A percentile compares a stretch with the other conserved stretches of the same genome.
Conservation (phyloP, 2,329 filamentous ascomycete species). For the Fusarium hainanense region DNA sequence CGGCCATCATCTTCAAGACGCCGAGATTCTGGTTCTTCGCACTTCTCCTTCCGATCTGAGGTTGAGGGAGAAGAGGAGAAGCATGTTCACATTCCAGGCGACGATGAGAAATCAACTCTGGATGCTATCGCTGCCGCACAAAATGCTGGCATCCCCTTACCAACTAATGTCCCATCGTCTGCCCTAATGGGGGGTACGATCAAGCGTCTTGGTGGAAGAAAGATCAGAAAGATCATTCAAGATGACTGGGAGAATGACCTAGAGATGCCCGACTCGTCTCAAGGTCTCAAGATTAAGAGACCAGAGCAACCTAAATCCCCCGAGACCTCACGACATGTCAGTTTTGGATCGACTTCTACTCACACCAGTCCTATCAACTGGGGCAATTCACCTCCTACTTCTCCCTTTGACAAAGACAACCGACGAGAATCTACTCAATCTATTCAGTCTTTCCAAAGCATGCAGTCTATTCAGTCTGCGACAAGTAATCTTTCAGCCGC, state of each 20-base stretch:
- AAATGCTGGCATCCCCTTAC: constrained; percentile 90
- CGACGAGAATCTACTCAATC: constrained; percentile 45
- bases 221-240: constrained; percentile 76
- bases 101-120: constrained; percentile 84
- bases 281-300: constrained; percentile 72
- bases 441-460: constrained; percentile 25
- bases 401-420: constrained; percentile 43
- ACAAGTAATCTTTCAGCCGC: constrained; percentile 56
- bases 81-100: constrained; percentile 84
- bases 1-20: constrained; percentile 58
- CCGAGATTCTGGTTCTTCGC: constrained; percentile 84
- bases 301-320: constrained; percentile 72
- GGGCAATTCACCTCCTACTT: constrained; percentile 44
- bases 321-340: constrained; percentile 75
- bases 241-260: constrained; percentile 87
- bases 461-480: constrained; percentile 44
- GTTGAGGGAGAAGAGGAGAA: constrained; percentile 88
- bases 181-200: constrained; percentile 93
- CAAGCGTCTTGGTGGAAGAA: constrained; percentile 83
- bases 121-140: constrained; percentile 90
- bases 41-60: constrained; percentile 84
- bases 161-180: constrained; percentile 85
- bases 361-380: constrained; percentile 64
- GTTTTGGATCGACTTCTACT: constrained; percentile 59
- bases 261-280: constrained; percentile 70